These are phyloP conservation scores for Lecanicillium sp. DNA, from an alignment of 2,329 filamentous ascomycete genomes.

Conservation along the genomic window DNA sequence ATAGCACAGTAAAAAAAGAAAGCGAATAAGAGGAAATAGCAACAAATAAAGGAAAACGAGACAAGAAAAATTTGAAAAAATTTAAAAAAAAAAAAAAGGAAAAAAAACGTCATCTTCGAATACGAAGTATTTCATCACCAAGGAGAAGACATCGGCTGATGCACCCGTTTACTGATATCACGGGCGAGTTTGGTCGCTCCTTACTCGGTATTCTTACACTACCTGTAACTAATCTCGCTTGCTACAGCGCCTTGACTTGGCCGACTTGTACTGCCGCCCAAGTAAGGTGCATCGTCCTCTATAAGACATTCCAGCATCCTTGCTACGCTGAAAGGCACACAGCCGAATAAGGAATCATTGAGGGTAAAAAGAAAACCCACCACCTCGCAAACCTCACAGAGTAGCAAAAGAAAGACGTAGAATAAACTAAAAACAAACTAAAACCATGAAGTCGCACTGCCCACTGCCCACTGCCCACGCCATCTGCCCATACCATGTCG, in stretches of 20 bases:
- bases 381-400: too few species aligned
- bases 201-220: not conserved
- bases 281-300: slow-evolving; percentile 1
- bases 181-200: not conserved
- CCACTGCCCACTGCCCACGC: too few species aligned
- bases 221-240: not conserved
- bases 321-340: slow-evolving; percentile 2
- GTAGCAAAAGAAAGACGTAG: too few species aligned
- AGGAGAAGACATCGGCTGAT: not conserved
- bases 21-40: not conserved
- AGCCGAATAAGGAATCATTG: not conserved
- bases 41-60: not conserved
- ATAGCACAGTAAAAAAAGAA: not conserved
- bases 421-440: too few species aligned
- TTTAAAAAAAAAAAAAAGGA: not conserved
- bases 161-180: not conserved
- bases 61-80: not conserved
- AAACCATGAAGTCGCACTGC: too few species aligned
- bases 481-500: too few species aligned
- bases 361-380: not conserved
- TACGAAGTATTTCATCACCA: not conserved
- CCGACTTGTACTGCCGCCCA: not conserved
- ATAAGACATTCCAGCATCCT: slow-evolving; percentile 7
- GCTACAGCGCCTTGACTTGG: slow-evolving; percentile 1
- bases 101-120: not conserved